phyloP scores from a whole-genome alignment of 768 basidiomycete species.

The Serpula lacrymans region DNA sequence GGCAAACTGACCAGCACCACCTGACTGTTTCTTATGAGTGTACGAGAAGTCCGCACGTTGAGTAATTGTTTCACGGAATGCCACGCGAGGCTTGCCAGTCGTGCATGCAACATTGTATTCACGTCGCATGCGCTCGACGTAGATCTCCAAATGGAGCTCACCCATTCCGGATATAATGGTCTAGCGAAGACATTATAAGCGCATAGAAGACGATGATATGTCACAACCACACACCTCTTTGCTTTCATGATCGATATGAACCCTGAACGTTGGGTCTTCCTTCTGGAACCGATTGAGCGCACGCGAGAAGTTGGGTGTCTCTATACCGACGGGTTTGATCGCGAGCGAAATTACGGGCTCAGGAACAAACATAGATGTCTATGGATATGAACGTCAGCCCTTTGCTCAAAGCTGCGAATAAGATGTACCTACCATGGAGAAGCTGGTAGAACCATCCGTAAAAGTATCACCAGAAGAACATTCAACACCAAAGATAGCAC shows the following conservation, averaged over 20 bases:
- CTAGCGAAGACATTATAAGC: conserved; percentile 34
- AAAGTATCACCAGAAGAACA: conserved; percentile 98
- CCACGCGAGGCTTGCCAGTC: conserved; percentile 95
- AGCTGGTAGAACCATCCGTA: conserved; percentile 85
- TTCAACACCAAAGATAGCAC: conserved; percentile 98
- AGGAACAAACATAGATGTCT: conserved; percentile 99
- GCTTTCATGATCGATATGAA: conserved; percentile 90
- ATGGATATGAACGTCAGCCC: background rate
- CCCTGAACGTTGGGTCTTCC: conserved; percentile 98
- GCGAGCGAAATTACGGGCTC: conserved; percentile 97
- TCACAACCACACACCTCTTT: conserved; percentile 65
- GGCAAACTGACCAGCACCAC: conserved; percentile 95
- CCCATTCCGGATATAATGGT: conserved; percentile 99
- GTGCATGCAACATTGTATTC: conserved; percentile 93
- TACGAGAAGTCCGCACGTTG: conserved; percentile 79
- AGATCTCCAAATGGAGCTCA: conserved; percentile 97
- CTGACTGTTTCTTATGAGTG: conserved; percentile 97
- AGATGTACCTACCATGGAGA: conserved; percentile 75
- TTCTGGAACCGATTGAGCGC: conserved; percentile 97
- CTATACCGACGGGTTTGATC: conserved; percentile 86
- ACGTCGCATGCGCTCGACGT: conserved; percentile 97
- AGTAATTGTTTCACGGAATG: conserved; percentile 93
- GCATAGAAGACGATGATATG: background rate
- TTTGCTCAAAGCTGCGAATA: background rate
- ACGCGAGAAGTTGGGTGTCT: conserved; percentile 94